These are phyloP conservation scores for Tilletia indica DNA, from an alignment of 1,284 basidiomycete species.

Conservation along the genomic window DNA sequence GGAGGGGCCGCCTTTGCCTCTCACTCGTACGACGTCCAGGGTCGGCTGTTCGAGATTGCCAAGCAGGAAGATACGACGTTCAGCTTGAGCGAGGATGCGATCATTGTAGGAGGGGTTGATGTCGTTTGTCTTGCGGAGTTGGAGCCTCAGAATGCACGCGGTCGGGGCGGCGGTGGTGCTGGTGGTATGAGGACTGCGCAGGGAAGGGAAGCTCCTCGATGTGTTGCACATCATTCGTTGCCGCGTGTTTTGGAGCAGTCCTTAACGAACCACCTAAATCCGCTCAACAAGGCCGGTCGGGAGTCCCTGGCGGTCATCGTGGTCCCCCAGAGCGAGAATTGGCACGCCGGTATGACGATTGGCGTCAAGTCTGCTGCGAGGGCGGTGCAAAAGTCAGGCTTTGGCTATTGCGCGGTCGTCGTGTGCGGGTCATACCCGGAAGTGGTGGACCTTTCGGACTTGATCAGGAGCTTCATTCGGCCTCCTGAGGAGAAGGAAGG, in stretches of 20 bases:
- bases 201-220: background rate
- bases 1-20: background rate
- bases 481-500: background rate
- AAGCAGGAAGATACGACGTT: conserved; percentile 16
- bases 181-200: background rate
- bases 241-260: conserved; percentile 21
- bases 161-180: too few relatives aligned
- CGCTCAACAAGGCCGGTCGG: conserved; percentile 25
- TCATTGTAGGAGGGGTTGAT: conserved; percentile 23
- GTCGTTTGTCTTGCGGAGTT: conserved; percentile 17
- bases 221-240: conserved; percentile 23
- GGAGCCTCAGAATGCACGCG: conserved; percentile 6
- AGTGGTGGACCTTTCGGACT: background rate
- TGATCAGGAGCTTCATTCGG: background rate
- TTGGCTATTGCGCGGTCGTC: conserved; percentile 20
- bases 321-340: background rate
- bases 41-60: conserved; percentile 2
- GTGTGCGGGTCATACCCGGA: background rate
- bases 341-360: conserved; percentile 13
- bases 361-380: conserved; percentile 19
- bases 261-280: conserved; percentile 13
- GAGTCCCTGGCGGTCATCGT: conserved; percentile 21
- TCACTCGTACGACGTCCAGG: background rate
- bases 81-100: conserved; percentile 19
- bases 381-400: conserved; percentile 22